Conservation (phyloP, 768 basidiomycete species). For the Coprinellus micaceus region DNA sequence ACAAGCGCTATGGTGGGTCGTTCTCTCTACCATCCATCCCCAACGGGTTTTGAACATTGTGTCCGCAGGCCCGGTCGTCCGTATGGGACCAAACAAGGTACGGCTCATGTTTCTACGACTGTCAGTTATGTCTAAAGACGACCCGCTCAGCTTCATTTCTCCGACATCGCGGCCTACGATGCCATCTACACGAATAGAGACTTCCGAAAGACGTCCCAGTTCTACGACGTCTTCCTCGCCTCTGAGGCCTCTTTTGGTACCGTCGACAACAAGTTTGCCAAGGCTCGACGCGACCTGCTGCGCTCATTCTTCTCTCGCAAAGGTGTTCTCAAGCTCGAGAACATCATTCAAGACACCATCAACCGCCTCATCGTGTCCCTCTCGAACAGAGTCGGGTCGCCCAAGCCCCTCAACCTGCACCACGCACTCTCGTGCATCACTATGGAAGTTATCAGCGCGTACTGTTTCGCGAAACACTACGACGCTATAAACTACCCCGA, state of each 20-base stretch:
- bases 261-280: slow-evolving; percentile 21
- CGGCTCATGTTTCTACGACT: background rate
- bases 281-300: slow-evolving; percentile 25
- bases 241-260: slow-evolving; percentile 26
- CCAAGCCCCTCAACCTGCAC: slow-evolving; percentile 18
- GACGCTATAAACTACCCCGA: slow-evolving; percentile 20
- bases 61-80: slow-evolving; percentile 30
- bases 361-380: slow-evolving; percentile 19
- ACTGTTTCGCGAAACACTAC: slow-evolving; percentile 28
- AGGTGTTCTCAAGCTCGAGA: slow-evolving; percentile 27
- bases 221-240: slow-evolving; percentile 22
- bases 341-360: slow-evolving; percentile 25
- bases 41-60: background rate
- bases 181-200: slow-evolving; percentile 29
- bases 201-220: slow-evolving; percentile 25
- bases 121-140: too few relatives aligned
- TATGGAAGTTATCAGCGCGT: slow-evolving; percentile 29
- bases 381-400: background rate
- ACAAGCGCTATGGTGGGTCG: slow-evolving; percentile 22
- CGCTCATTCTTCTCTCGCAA: slow-evolving; percentile 31
- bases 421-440: slow-evolving; percentile 24
- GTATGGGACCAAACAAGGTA: slow-evolving; percentile 36
- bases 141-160: slow-evolving; percentile 34
- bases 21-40: background rate
- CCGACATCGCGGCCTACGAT: slow-evolving; percentile 27